phyloP scores from a whole-genome alignment of 345 rosid species.

The Linum trigynum region DNA sequence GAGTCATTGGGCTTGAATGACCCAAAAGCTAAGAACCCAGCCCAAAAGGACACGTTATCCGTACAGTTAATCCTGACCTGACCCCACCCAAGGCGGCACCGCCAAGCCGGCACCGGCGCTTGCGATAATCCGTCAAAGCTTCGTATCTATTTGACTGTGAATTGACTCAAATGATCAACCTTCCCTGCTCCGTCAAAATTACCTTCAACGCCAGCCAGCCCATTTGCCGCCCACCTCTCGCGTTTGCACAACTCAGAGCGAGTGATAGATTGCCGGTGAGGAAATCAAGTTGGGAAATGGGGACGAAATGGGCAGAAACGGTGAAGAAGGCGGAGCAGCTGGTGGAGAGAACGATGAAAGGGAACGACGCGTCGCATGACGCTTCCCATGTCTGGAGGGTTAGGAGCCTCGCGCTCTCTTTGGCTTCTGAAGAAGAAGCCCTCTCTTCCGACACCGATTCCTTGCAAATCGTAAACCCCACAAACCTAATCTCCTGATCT shows the following conservation, averaged over 20 bases:
- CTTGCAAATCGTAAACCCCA: conserved; percentile 52
- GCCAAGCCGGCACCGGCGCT: no score
- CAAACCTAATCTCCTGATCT: neutral
- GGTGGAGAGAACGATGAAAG: conserved; percentile 50
- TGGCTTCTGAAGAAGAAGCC: conserved; percentile 76
- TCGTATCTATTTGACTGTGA: no score
- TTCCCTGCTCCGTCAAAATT: no score
- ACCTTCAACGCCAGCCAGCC: neutral
- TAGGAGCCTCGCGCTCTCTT: conserved; percentile 69
- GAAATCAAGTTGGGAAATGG: conserved; percentile 17
- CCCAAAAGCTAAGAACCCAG: no score
- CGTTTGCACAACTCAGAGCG: neutral
- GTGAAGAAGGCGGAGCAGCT: conserved; percentile 53
- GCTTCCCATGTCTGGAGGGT: conserved; percentile 72
- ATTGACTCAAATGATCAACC: no score
- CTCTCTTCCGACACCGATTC: conserved; percentile 60
- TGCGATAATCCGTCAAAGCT: no score
- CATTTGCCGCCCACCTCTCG: neutral
- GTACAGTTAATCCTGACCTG: no score
- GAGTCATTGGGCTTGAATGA: no score
- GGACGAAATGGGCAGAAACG: conserved; percentile 3
- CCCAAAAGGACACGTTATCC: no score
- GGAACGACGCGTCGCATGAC: conserved; percentile 84
- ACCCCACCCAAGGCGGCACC: no score
- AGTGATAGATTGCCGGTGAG: neutral